These are phyloP conservation scores for Graphilbum fragrans DNA, from an alignment of 2,329 filamentous ascomycete species.

Conservation along the genomic window DNA sequence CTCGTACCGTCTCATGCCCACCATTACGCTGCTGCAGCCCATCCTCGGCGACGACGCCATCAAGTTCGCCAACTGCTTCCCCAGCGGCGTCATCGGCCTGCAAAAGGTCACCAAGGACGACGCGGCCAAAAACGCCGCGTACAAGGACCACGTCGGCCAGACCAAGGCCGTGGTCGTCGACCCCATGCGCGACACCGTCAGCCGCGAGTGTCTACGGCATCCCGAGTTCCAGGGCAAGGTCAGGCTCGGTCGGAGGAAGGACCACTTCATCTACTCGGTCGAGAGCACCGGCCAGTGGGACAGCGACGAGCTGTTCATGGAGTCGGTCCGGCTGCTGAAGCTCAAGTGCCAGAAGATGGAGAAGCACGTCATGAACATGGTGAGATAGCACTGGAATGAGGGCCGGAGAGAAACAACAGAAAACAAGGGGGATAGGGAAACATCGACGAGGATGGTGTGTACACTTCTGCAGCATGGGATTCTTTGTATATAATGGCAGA, in stretches of 20 bases:
- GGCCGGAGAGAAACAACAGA: constrained; percentile 3
- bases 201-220: constrained; percentile 82
- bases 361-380: constrained; percentile 57
- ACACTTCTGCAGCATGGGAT: background rate
- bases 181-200: constrained; percentile 89
- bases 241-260: constrained; percentile 74
- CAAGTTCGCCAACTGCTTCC: constrained; percentile 87
- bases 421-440: background rate
- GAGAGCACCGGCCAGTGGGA: constrained; percentile 95
- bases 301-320: constrained; percentile 85
- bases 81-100: constrained; percentile 72
- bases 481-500: too few relatives aligned
- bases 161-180: constrained; percentile 78
- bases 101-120: constrained; percentile 60
- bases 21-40: constrained; percentile 70
- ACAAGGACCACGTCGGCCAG: constrained; percentile 66
- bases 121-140: constrained; percentile 48
- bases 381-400: constrained; percentile 22
- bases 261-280: constrained; percentile 95
- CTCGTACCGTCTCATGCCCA: constrained; percentile 80
- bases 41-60: constrained; percentile 78
- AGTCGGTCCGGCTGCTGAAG: constrained; percentile 76
- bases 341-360: constrained; percentile 67
- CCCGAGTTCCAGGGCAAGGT: constrained; percentile 93
- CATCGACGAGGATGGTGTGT: background rate